Evolutionary conservation across 306 rosid genomes (phyloP), one percentile per base, ranked within the genome.

Genomic region (Fagus sylvatica): DNA sequence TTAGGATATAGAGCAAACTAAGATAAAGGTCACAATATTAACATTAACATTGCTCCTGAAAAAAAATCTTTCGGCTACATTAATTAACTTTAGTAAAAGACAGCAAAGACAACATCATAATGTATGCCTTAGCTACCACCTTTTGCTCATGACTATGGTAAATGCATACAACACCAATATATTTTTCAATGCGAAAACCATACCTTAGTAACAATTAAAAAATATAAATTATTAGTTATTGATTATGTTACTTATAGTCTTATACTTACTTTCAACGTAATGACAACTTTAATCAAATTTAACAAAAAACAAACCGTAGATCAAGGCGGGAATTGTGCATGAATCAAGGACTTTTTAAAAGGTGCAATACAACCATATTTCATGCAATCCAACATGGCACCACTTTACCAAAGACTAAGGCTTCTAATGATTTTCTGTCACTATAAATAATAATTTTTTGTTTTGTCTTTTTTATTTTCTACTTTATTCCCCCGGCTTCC

Each of bases 21-120:
- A n/a, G n/a, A n/a, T n/a, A n/a, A 74, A 32, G 33, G 74, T 41
- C 34, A 28, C 53, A 30, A 79, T 13, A 46, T 46, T 46, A 10
- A 16, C 19, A 19, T 10, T 9, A 62, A 53, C 49, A 65, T 34
- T 53, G 2, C 43, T 5, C 61, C 28, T 55, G 6, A 2, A 76
- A 70, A 53, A 8, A 69, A 78, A 46, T 68, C n/a, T 86, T 78
- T 69, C 79, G 55, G 69, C 76, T 59, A 33, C 54, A 75, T 78
- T 64, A 86, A 69, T 74, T 75, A n/a, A n/a, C n/a, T 76, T 69
- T 33, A 34, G 49, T 5, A 7, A 74, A 40, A 49, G 66, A 73
- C 65, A 64, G 74, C 22, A 76, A 62, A 48, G 86, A 84, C 87
- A 76, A 4, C 85, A 88, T 83, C 13, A 56, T 4, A 7, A 16